These are phyloP conservation scores for Halophytophthora batemanensis DNA, from an alignment of 352 stramenopile genomes.

Conservation along the genomic window DNA sequence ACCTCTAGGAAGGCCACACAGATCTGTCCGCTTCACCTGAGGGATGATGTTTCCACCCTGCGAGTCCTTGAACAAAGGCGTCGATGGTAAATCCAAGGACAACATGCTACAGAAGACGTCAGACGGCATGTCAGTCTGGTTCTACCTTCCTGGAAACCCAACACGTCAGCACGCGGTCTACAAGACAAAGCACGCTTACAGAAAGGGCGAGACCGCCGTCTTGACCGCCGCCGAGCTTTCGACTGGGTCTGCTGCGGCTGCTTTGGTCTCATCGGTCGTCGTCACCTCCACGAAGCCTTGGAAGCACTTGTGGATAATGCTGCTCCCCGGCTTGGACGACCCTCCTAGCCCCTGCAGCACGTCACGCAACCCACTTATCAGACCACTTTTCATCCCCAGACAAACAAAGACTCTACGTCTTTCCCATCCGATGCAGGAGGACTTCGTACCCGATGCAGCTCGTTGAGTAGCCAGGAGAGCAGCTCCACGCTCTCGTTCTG, in stretches of 20 bases:
- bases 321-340: conserved; percentile 81
- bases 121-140: background rate
- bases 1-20: background rate
- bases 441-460: conserved; percentile 83
- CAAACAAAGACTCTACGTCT: background rate
- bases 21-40: conserved; percentile 39
- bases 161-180: no score
- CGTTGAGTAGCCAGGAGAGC: conserved; percentile 95
- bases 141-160: no score
- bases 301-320: conserved; percentile 96
- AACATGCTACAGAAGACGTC: conserved; percentile 80
- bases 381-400: conserved; percentile 1
- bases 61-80: conserved; percentile 98
- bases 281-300: conserved; percentile 94
- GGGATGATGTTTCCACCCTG: conserved; percentile 97
- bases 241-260: conserved; percentile 18
- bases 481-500: conserved; percentile 96
- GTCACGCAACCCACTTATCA: background rate
- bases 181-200: conserved; percentile 37
- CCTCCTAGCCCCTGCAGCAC: conserved; percentile 69
- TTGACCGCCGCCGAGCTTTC: conserved; percentile 34
- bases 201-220: conserved; percentile 54
- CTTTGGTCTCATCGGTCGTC: conserved; percentile 68
- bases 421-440: background rate
- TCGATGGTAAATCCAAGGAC: conserved; percentile 96